These are phyloP conservation scores for Hericium rajendrae DNA, from an alignment of 768 basidiomycete genomes.

Conservation along the genomic window DNA sequence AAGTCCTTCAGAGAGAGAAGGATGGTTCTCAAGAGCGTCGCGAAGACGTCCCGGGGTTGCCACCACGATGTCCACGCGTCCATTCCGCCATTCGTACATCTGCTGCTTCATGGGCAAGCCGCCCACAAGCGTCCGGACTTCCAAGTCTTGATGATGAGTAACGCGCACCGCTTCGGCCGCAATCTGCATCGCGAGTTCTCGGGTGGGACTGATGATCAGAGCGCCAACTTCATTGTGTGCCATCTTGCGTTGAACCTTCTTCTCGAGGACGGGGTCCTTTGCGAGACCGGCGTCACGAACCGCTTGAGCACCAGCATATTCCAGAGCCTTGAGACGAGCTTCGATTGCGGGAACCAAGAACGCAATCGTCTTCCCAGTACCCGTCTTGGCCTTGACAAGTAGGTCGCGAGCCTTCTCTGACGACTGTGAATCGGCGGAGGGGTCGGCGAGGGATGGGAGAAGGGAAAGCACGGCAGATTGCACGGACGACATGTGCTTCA, in stretches of 20 bases:
- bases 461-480: conserved; percentile 71
- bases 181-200: conserved; percentile 86
- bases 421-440: conserved; percentile 30
- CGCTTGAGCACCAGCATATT: conserved; percentile 31
- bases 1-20: conserved; percentile 44
- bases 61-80: conserved; percentile 73
- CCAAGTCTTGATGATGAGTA: conserved; percentile 52
- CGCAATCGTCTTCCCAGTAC: conserved; percentile 83
- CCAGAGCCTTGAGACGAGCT: conserved; percentile 53
- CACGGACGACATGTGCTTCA: conserved; percentile 69
- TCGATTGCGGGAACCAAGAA: conserved; percentile 87
- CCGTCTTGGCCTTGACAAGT: conserved; percentile 80
- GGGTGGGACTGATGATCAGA: conserved; percentile 80
- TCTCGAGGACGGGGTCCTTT: conserved; percentile 22
- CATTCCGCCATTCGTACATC: conserved; percentile 53
- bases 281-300: conserved; percentile 32
- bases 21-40: conserved; percentile 57
- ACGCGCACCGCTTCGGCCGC: conserved; percentile 72
- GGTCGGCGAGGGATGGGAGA: conserved; percentile 58
- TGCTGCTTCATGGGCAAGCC: conserved; percentile 61
- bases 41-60: conserved; percentile 83
- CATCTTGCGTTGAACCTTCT: conserved; percentile 26
- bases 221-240: conserved; percentile 49
- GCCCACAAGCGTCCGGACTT: conserved; percentile 70
- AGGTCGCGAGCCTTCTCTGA: conserved; percentile 44